Percentiles rank a stretch among this genome's conserved stretches.
Evolutionary conservation across 2,329 filamentous ascomycete species (phyloP).

Genomic region (Calcarisporium arbuscula): DNA sequence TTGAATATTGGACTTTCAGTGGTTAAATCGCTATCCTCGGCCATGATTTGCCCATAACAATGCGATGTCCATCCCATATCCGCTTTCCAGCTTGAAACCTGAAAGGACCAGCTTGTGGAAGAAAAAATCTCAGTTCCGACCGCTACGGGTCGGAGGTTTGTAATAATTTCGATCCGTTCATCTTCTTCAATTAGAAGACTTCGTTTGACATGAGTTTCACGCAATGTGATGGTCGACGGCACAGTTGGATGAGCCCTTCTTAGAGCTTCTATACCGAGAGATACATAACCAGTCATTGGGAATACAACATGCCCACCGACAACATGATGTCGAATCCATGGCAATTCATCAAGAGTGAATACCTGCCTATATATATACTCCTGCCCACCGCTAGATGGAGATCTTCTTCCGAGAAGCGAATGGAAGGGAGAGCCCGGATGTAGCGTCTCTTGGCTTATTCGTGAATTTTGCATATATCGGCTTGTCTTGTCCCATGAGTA

Average conservation of each 20-base stretch:
- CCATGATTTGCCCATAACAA: constrained; percentile 15
- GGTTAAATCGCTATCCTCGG: constrained; percentile 12
- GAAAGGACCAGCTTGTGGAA: constrained; percentile 14
- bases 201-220: constrained; percentile 13
- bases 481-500: constrained; percentile 33
- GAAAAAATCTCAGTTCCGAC: constrained; percentile 12
- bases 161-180: constrained; percentile 18
- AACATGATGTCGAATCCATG: constrained; percentile 40
- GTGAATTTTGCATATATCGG: constrained; percentile 6
- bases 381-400: no score
- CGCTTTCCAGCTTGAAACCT: constrained; percentile 17
- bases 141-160: constrained; percentile 14
- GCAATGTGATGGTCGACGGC: constrained; percentile 6
- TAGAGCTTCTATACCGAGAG: constrained; percentile 7
- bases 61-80: constrained; percentile 16
- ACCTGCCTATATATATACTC: constrained; percentile 29
- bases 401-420: no score
- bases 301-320: constrained; percentile 20
- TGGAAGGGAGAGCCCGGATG: background rate
- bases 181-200: constrained; percentile 22
- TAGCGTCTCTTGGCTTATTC: constrained; percentile 2
- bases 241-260: constrained; percentile 2
- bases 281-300: constrained; percentile 8
- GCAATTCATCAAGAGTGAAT: constrained; percentile 27
- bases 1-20: constrained; percentile 13